Conservation (phyloP, 805 yeast genomes). For the Candida palmyrensis region DNA sequence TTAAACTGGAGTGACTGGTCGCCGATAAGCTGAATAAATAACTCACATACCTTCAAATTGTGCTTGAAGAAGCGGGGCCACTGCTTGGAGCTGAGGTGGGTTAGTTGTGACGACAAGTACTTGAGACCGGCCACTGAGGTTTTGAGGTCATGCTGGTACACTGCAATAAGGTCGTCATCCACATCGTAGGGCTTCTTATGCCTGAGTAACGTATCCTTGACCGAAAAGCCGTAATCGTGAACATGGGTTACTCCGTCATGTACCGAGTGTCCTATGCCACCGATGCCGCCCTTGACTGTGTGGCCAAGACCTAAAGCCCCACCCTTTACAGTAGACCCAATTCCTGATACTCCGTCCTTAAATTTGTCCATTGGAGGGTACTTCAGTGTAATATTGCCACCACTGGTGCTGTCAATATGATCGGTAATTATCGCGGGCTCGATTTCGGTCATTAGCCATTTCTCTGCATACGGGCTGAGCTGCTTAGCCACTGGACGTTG, state of each 20-base stretch:
- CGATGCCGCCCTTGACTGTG: slow-evolving; percentile 9
- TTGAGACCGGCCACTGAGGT: slow-evolving; percentile 40
- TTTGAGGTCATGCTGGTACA: slow-evolving; percentile 41
- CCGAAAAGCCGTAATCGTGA: slow-evolving; percentile 6
- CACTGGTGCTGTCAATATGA: not conserved
- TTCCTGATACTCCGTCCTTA: slow-evolving; percentile 4
- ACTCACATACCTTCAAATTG: slow-evolving; percentile 23
- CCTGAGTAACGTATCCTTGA: slow-evolving; percentile 3
- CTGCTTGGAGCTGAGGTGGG: slow-evolving; percentile 16
- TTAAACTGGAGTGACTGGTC: slow-evolving; percentile 29
- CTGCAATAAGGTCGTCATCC: slow-evolving; percentile 36
- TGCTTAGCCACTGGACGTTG: no score
- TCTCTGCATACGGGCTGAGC: no score
- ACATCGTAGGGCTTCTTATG: slow-evolving; percentile 12
- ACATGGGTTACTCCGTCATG: slow-evolving; percentile 2
- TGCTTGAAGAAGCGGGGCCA: slow-evolving; percentile 29
- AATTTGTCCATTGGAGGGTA: slow-evolving; percentile 1
- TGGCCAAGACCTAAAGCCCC: slow-evolving; percentile 4
- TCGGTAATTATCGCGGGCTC: no score
- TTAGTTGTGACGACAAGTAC: slow-evolving; percentile 26
- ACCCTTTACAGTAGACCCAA: slow-evolving; percentile 1
- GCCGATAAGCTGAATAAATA: slow-evolving; percentile 29
- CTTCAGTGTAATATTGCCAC: not conserved
- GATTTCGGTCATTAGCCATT: no score
- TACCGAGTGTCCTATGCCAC: slow-evolving; percentile 7